phyloP scores from a whole-genome alignment of 129 eudicot genomes.

The Chrysanthemum seticuspe region DNA sequence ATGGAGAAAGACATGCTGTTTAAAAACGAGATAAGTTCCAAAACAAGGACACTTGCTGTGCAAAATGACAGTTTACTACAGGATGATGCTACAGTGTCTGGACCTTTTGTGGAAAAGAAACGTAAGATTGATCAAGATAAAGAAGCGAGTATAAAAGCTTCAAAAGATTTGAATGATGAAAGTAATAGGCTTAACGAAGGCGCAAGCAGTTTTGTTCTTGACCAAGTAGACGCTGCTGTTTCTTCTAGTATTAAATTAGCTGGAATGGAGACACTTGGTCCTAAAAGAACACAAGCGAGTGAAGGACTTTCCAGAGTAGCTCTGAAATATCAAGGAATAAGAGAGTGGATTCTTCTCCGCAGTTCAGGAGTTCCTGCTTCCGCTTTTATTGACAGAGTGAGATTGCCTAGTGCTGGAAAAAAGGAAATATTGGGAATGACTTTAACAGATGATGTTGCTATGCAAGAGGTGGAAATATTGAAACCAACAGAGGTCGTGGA shows the following conservation, averaged over 20 bases:
- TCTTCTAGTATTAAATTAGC: conserved; percentile 24
- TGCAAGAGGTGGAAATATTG: too few relatives aligned
- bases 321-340: too few relatives aligned
- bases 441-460: too few relatives aligned
- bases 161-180: conserved; percentile 14
- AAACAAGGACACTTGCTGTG: conserved; percentile 21
- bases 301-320: not conserved
- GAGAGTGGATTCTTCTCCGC: too few relatives aligned
- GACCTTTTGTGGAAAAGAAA: conserved; percentile 42
- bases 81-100: conserved; percentile 23
- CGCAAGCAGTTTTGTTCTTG: conserved; percentile 5
- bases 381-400: too few relatives aligned
- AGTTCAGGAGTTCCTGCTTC: conserved; percentile 3
- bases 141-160: conserved; percentile 20
- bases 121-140: conserved; percentile 25
- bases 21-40: conserved; percentile 18
- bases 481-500: too few relatives aligned
- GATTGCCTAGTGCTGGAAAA: too few relatives aligned
- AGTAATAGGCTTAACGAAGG: conserved; percentile 5
- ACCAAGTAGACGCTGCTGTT: conserved; percentile 15
- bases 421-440: too few relatives aligned
- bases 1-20: conserved; percentile 25
- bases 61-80: conserved; percentile 21
- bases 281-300: not conserved
- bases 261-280: conserved; percentile 13